These are phyloP conservation scores for Dipodascopsis uninucleata DNA, from an alignment of 805 yeast genomes.

Conservation along the genomic window DNA sequence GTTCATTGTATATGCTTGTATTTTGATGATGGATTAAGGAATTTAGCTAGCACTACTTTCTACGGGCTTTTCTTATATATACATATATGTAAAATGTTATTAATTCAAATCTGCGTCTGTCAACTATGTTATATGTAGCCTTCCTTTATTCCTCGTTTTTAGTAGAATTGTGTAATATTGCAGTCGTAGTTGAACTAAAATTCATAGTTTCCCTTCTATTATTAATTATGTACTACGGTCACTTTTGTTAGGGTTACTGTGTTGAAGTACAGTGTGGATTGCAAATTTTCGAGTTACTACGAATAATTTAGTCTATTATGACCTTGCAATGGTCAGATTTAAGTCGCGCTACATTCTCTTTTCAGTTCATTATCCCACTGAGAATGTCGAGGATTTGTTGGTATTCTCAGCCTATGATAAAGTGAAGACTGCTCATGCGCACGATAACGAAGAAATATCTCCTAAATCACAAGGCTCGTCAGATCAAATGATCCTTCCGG, in stretches of 20 bases:
- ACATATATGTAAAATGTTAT: no score
- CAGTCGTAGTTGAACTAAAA: not conserved
- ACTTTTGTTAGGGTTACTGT: not conserved
- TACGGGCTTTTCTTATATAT: no score
- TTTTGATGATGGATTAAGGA: not conserved
- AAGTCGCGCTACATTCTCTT: constrained; percentile 81
- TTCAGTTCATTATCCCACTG: constrained; percentile 65
- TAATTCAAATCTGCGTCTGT: not conserved
- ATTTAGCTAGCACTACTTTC: no score
- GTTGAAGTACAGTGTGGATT: not conserved
- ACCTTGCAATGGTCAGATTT: constrained; percentile 68
- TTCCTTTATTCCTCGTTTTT: not conserved
- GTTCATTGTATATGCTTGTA: not conserved
- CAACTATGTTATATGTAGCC: not conserved
- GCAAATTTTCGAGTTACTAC: not conserved
- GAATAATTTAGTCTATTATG: not conserved
- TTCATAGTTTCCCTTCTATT: not conserved
- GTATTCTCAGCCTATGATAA: no score
- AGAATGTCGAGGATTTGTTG: no score
- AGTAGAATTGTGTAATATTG: not conserved
- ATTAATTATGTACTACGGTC: not conserved
- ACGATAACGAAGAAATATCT: no score
- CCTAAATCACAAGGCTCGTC: not conserved
- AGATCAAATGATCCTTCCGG: constrained; percentile 4
- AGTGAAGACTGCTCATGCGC: no score